These are phyloP conservation scores for Talaromyces piceae DNA, from an alignment of 2,329 filamentous ascomycete genomes.

Conservation along the genomic window DNA sequence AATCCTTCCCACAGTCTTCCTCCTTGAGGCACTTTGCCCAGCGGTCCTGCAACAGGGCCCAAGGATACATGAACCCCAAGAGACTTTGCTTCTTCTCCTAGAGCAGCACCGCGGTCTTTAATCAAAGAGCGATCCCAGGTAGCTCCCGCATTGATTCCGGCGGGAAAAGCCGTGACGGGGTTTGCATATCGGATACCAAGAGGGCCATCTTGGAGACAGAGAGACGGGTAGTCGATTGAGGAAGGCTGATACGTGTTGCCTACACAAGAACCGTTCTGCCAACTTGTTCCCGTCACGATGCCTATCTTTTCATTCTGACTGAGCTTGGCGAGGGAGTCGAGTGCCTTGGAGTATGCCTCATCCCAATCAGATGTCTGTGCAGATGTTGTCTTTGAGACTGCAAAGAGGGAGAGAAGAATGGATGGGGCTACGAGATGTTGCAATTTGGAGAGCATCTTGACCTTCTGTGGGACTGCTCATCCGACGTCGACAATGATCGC, in stretches of 20 bases:
- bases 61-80: constrained; percentile 71
- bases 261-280: constrained; percentile 61
- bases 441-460: not conserved
- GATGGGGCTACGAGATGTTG: not conserved
- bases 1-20: constrained; percentile 92
- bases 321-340: constrained; percentile 70
- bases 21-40: constrained; percentile 76
- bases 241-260: constrained; percentile 22
- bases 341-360: constrained; percentile 70
- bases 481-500: not conserved
- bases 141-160: constrained; percentile 78
- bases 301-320: constrained; percentile 87
- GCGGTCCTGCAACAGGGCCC: constrained; percentile 73
- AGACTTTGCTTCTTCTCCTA: constrained; percentile 62
- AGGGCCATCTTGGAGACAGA: constrained; percentile 36
- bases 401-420: not conserved
- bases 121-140: constrained; percentile 85
- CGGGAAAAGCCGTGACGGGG: constrained; percentile 77
- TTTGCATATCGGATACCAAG: constrained; percentile 75
- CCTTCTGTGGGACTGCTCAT: not conserved
- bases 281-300: constrained; percentile 79
- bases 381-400: not conserved
- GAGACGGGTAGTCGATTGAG: constrained; percentile 16
- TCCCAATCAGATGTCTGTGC: constrained; percentile 47
- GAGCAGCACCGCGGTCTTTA: constrained; percentile 68